Evolutionary conservation across 2,329 filamentous ascomycete genomes (phyloP).

Genomic region (Apiospora kogelbergensis): DNA sequence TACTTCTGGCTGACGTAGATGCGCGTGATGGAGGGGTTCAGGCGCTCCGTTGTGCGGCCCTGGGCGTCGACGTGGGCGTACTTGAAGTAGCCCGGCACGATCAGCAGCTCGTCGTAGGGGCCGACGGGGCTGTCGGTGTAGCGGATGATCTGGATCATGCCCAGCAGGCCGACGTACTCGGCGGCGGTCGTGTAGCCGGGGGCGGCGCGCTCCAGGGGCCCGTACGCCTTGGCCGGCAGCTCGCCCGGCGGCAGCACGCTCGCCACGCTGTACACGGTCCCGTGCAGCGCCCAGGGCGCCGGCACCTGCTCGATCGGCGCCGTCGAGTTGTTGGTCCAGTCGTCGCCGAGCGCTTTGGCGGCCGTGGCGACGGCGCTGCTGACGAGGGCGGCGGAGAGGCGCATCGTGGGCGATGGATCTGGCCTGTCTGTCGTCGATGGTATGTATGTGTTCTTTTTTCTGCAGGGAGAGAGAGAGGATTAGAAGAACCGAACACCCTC

Average conservation of each 20-base stretch:
- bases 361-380: neutral
- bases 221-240: slow-evolving; percentile 18
- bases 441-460: too few relatives aligned
- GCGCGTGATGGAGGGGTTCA: slow-evolving; percentile 29
- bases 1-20: slow-evolving; percentile 34
- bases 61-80: slow-evolving; percentile 11
- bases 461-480: too few relatives aligned
- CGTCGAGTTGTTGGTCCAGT: slow-evolving; percentile 15
- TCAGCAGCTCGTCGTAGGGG: slow-evolving; percentile 33
- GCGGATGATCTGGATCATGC: slow-evolving; percentile 31
- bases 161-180: slow-evolving; percentile 29
- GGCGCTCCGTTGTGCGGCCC: neutral
- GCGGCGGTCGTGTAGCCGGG: neutral
- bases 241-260: slow-evolving; percentile 17
- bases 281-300: slow-evolving; percentile 9
- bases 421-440: neutral
- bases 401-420: neutral
- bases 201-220: slow-evolving; percentile 7
- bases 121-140: slow-evolving; percentile 32
- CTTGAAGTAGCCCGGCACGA: slow-evolving; percentile 29
- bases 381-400: neutral
- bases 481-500: too few relatives aligned
- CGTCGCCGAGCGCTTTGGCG: neutral
- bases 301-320: slow-evolving; percentile 9
- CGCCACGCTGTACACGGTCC: slow-evolving; percentile 13